These are phyloP conservation scores for Telopea speciosissima DNA, from an alignment of 177 flowering plant genomes.

Conservation along the genomic window DNA sequence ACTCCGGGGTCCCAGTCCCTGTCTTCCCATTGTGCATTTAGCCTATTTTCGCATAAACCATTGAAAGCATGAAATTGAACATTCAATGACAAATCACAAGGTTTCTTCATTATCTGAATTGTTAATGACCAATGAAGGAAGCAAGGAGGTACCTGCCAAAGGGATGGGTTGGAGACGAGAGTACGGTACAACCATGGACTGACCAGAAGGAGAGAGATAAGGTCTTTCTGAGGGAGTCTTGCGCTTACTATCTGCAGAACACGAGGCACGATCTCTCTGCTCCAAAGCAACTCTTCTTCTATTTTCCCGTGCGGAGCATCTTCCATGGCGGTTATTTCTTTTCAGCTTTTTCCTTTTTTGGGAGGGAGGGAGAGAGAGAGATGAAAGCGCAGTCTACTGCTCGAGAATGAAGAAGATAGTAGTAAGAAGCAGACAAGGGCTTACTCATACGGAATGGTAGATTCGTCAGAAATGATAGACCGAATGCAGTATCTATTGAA, in stretches of 20 bases:
- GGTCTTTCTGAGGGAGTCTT: slow-evolving; percentile 57
- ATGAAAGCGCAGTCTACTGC: background rate
- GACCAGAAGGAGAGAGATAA: slow-evolving; percentile 55
- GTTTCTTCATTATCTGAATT: background rate
- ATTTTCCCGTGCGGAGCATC: background rate
- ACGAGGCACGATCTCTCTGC: slow-evolving; percentile 46
- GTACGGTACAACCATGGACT: slow-evolving; percentile 60
- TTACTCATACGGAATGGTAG: background rate
- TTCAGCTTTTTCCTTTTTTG: background rate
- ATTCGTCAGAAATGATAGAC: too few species aligned
- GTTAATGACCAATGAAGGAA: background rate
- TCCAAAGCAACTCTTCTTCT: slow-evolving; percentile 29
- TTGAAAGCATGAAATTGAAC: background rate
- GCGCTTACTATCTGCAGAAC: slow-evolving; percentile 56
- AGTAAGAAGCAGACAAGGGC: background rate
- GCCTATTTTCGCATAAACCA: background rate
- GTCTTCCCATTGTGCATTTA: too few species aligned
- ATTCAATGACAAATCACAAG: background rate
- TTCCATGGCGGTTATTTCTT: too few species aligned
- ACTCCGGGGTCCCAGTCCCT: background rate
- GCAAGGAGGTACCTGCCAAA: slow-evolving; percentile 56
- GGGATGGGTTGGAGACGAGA: slow-evolving; percentile 53
- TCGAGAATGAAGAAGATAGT: background rate
- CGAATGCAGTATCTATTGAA: too few species aligned
- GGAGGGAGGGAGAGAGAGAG: background rate